Evolutionary conservation across 2,329 filamentous ascomycete genomes (phyloP).

Genomic region (Diaporthe citri): DNA sequence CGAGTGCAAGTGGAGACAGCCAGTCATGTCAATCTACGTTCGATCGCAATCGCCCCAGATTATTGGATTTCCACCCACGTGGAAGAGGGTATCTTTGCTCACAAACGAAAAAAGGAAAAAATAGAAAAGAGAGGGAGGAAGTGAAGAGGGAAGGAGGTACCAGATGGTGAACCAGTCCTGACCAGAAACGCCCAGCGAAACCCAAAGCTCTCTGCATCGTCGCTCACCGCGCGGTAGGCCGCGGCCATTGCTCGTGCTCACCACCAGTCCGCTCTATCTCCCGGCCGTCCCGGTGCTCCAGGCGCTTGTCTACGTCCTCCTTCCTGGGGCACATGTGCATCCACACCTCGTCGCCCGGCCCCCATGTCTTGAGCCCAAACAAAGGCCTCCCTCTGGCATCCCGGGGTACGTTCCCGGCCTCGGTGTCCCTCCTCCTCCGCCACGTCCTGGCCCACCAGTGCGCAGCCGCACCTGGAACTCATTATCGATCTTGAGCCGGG

Average conservation of each 20-base stretch:
- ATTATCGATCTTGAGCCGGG: conserved; percentile 68
- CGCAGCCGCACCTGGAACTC: conserved; percentile 66
- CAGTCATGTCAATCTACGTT: background rate
- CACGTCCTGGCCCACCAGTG: conserved; percentile 48
- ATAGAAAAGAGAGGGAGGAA: background rate
- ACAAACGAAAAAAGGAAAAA: background rate
- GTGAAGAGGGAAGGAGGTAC: background rate
- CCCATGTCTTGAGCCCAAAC: conserved; percentile 50
- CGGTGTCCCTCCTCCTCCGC: conserved; percentile 50
- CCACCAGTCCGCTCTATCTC: background rate
- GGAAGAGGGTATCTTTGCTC: background rate
- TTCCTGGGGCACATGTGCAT: conserved; percentile 48
- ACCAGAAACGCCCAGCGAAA: conserved; percentile 8
- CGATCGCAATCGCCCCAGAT: background rate
- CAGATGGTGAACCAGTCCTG: too few species aligned
- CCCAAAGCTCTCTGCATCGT: conserved; percentile 6
- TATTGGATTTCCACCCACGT: background rate
- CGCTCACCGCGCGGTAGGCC: background rate
- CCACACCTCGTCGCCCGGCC: conserved; percentile 48
- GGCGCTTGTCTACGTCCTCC: conserved; percentile 43
- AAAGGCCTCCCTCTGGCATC: conserved; percentile 54
- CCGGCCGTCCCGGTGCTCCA: background rate
- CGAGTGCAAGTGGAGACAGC: background rate
- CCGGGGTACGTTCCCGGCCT: conserved; percentile 48
- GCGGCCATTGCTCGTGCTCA: background rate